A percentile compares a stretch with the other conserved stretches of the same genome.
Conservation (phyloP, 176 grass and related monocot species). For the Raddia distichophylla region DNA sequence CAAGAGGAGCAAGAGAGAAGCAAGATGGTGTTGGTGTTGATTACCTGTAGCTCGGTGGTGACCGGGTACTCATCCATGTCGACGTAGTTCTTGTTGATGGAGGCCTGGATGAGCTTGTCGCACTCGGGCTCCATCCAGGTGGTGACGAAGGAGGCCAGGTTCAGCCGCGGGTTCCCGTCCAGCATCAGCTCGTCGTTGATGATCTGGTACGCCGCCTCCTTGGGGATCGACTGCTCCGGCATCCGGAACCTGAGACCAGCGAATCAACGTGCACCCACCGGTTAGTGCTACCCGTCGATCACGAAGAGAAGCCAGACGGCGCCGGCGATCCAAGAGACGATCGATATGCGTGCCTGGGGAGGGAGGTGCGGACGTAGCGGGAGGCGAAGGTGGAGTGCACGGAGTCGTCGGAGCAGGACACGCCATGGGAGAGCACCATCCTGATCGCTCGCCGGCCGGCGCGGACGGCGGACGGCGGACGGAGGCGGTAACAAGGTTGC, state of each 20-base stretch:
- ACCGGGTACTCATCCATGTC: constrained; percentile 99
- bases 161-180: constrained; percentile 87
- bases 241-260: constrained; percentile 56
- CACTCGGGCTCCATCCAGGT: constrained; percentile 99
- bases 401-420: constrained; percentile 54
- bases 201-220: constrained; percentile 95
- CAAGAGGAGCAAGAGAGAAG: not conserved
- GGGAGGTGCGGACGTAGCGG: constrained; percentile 74
- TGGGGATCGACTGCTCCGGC: constrained; percentile 68
- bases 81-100: constrained; percentile 98
- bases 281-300: not conserved
- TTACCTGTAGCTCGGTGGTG: constrained; percentile 96
- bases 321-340: not conserved
- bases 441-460: constrained; percentile 14
- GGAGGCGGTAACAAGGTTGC: not conserved
- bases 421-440: constrained; percentile 72
- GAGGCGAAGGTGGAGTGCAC: constrained; percentile 86
- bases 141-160: constrained; percentile 91
- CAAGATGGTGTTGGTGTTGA: not conserved
- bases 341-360: constrained; percentile 57
- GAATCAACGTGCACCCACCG: not conserved
- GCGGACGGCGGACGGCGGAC: not conserved
- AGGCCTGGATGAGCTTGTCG: constrained; percentile 81
- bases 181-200: constrained; percentile 98
- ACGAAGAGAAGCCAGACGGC: too few relatives aligned